Evolutionary conservation across 2,329 filamentous ascomycete genomes (phyloP).

Genomic region (Trichoderma harzianum): DNA sequence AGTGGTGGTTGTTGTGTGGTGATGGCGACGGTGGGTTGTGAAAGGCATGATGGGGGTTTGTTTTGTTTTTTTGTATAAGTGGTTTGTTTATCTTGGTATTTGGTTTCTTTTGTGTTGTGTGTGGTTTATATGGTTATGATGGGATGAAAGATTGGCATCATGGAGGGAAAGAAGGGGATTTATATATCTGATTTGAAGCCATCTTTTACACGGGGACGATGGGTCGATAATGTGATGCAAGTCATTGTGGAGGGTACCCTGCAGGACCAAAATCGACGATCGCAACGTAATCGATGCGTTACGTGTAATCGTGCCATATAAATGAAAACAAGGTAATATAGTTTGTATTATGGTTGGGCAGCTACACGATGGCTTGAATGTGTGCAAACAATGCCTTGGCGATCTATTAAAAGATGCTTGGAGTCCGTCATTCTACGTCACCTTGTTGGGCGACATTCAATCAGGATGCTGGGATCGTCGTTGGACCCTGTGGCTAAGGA

Average conservation of each 20-base stretch:
- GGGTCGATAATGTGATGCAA: not conserved
- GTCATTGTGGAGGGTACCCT: not conserved
- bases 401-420: not conserved
- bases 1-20: slow-evolving; percentile 34
- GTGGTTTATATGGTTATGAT: not conserved
- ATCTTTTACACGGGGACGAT: not conserved
- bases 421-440: slow-evolving; percentile 6
- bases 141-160: not conserved
- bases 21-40: slow-evolving; percentile 32
- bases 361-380: not conserved
- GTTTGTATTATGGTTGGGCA: not conserved
- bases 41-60: slow-evolving; percentile 14
- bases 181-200: not conserved
- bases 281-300: not conserved
- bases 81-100: not conserved
- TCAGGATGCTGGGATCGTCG: not conserved
- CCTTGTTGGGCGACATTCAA: not conserved
- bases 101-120: not conserved
- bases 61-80: not conserved
- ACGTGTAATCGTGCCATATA: not conserved
- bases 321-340: not conserved
- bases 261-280: not conserved
- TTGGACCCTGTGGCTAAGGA: slow-evolving; percentile 15
- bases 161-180: not conserved
- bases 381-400: not conserved